Percentiles rank a stretch among this genome's conserved stretches.
These are phyloP conservation scores for Didymella pomorum DNA, from an alignment of 2,329 filamentous ascomycete species.

Conservation along the genomic window DNA sequence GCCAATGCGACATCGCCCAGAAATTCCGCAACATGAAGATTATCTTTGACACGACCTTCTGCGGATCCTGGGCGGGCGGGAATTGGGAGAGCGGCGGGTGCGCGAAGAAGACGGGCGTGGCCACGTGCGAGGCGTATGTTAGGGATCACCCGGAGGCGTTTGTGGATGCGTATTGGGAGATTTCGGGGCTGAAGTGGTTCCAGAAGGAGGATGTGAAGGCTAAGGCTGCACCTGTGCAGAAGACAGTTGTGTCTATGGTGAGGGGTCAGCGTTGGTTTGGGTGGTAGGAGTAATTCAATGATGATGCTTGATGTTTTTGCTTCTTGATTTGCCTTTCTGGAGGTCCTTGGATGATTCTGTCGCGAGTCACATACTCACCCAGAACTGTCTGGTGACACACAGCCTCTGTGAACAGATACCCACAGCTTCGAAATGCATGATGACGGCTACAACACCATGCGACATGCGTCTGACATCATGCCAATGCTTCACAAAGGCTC, in stretches of 20 bases:
- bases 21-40: conserved; percentile 23
- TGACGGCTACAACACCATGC: background rate
- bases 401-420: background rate
- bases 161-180: conserved; percentile 46
- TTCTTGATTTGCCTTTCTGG: background rate
- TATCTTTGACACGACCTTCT: conserved; percentile 56
- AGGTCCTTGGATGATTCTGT: background rate
- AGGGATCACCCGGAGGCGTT: conserved; percentile 42
- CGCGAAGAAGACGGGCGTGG: conserved; percentile 54
- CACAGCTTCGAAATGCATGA: background rate
- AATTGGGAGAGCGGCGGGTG: conserved; percentile 15
- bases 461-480: background rate
- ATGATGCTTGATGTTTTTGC: background rate
- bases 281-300: background rate
- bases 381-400: background rate
- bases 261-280: conserved; percentile 5
- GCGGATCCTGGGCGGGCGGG: background rate
- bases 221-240: background rate
- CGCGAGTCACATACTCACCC: background rate
- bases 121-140: conserved; percentile 52
- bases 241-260: background rate
- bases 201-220: conserved; percentile 27
- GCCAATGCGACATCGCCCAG: background rate
- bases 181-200: conserved; percentile 43
- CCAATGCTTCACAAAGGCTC: background rate